Evolutionary conservation across 2,329 filamentous ascomycete species (phyloP).

Genomic region (Colletotrichum sp.): DNA sequence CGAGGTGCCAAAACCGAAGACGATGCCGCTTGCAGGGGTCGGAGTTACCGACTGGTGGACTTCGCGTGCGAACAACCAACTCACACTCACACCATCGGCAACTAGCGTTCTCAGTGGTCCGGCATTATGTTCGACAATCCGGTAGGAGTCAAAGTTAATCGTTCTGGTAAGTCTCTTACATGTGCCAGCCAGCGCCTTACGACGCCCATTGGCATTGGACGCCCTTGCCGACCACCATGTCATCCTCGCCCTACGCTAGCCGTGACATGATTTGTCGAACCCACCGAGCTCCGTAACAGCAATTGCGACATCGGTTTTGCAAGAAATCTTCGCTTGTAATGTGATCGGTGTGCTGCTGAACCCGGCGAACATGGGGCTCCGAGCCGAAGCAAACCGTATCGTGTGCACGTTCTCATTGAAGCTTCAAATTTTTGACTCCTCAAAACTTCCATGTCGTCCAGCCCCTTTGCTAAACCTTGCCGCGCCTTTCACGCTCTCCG

Average conservation of each 20-base stretch:
- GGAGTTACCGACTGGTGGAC: neutral
- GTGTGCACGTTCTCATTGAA: neutral
- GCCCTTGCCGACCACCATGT: neutral
- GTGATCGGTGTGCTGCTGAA: neutral
- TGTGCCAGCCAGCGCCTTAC: neutral
- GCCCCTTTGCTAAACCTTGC: neutral
- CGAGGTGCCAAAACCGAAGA: neutral
- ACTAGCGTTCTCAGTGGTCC: neutral
- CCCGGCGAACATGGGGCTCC: neutral
- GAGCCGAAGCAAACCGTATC: neutral
- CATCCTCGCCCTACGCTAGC: neutral
- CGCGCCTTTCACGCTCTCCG: constrained; percentile 39
- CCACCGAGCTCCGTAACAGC: neutral
- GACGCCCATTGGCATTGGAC: neutral
- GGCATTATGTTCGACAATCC: neutral
- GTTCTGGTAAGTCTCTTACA: neutral
- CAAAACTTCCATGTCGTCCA: constrained; percentile 3
- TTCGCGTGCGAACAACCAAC: neutral
- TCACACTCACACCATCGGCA: neutral
- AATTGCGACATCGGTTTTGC: neutral
- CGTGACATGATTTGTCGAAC: neutral
- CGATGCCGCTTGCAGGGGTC: neutral
- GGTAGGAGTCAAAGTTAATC: neutral
- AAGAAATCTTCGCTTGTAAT: neutral
- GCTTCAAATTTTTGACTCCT: neutral